A percentile compares a stretch with the other conserved stretches of the same genome.
Evolutionary conservation across 1,284 basidiomycete species (phyloP).

Genomic region (Melanopsichium pennsylvanicum): DNA sequence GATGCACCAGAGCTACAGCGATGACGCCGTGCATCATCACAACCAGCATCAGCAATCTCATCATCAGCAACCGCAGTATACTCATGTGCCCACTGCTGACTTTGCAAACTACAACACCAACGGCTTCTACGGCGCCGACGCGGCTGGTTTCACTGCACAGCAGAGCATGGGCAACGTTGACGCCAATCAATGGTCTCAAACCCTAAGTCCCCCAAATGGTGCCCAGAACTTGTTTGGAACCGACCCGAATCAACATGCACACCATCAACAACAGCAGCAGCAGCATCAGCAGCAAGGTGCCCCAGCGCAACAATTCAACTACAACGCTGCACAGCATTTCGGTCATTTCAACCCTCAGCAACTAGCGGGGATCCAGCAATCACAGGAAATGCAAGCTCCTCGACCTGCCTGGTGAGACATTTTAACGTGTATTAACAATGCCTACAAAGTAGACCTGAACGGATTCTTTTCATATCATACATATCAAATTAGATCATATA

Average conservation of each 20-base stretch:
- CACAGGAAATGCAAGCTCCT: conserved; percentile 37
- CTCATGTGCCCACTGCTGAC: conserved; percentile 28
- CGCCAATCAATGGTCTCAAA: conserved; percentile 25
- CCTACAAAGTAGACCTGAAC: too few relatives aligned
- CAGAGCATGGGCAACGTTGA: conserved; percentile 10
- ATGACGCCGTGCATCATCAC: conserved; percentile 26
- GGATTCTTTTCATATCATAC: neutral
- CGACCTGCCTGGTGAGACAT: conserved; percentile 34
- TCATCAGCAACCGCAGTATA: conserved; percentile 31
- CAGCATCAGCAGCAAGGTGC: conserved; percentile 14
- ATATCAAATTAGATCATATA: neutral
- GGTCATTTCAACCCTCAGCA: conserved; percentile 44
- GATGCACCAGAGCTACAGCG: conserved; percentile 38
- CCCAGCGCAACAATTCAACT: conserved; percentile 9
- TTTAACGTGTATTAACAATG: too few relatives aligned
- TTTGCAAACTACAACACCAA: conserved; percentile 11
- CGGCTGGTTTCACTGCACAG: neutral
- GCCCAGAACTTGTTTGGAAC: conserved; percentile 21
- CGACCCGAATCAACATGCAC: conserved; percentile 12
- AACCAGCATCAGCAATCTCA: conserved; percentile 33
- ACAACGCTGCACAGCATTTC: conserved; percentile 14
- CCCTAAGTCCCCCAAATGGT: conserved; percentile 13
- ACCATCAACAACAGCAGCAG: conserved; percentile 16
- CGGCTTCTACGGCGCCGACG: conserved; percentile 18
- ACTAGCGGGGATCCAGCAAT: conserved; percentile 16